These are phyloP conservation scores for Cadophora sp. DNA, from an alignment of 2,329 filamentous ascomycete genomes.

Conservation along the genomic window DNA sequence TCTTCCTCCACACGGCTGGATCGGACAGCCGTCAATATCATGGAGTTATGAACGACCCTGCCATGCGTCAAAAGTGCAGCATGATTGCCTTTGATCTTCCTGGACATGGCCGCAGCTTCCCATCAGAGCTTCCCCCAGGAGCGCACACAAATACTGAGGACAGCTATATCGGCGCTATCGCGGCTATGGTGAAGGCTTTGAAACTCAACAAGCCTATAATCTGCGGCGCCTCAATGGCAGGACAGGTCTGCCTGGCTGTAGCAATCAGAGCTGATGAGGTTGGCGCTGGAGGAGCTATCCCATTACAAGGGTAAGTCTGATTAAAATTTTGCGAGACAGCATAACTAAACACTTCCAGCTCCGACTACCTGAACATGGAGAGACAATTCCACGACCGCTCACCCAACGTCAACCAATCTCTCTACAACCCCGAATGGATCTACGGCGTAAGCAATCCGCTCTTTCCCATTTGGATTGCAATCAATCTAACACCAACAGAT, in stretches of 20 bases:
- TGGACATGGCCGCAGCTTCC: slow-evolving; percentile 56
- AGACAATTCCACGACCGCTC: slow-evolving; percentile 54
- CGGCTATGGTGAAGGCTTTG: slow-evolving; percentile 50
- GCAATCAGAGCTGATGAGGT: slow-evolving; percentile 55
- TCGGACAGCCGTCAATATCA: slow-evolving; percentile 57
- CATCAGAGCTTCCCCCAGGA: slow-evolving; percentile 46
- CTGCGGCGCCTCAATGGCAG: slow-evolving; percentile 58
- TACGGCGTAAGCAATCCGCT: slow-evolving; percentile 40
- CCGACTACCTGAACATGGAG: slow-evolving; percentile 44
- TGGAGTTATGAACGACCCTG: slow-evolving; percentile 56
- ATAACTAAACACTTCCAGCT: slow-evolving; percentile 27
- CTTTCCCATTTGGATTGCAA: background rate
- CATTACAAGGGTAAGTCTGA: slow-evolving; percentile 50
- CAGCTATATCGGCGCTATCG: slow-evolving; percentile 16
- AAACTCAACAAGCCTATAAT: slow-evolving; percentile 54
- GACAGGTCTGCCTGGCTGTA: slow-evolving; percentile 55
- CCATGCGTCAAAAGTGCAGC: slow-evolving; percentile 54
- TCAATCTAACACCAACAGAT: slow-evolving; percentile 18
- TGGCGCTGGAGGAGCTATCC: slow-evolving; percentile 54
- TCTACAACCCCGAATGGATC: slow-evolving; percentile 57
- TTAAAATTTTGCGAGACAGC: background rate
- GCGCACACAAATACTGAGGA: slow-evolving; percentile 24
- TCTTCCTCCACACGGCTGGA: slow-evolving; percentile 54
- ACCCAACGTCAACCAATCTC: slow-evolving; percentile 54
- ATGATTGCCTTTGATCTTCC: slow-evolving; percentile 59